These are phyloP conservation scores for Camellia sinensis DNA, from an alignment of 148 eudicot genomes.

Conservation along the genomic window DNA sequence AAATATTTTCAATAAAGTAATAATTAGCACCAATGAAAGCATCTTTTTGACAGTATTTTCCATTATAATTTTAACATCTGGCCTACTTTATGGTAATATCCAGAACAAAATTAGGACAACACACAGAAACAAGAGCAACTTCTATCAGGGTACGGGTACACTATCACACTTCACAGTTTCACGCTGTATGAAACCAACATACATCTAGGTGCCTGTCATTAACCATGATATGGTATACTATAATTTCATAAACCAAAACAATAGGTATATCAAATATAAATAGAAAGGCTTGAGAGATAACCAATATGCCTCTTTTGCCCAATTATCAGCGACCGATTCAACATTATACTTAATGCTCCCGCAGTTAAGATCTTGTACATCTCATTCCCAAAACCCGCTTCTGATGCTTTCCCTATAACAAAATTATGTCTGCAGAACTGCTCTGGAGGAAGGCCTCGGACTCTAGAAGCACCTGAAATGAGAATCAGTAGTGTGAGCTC, in stretches of 20 bases:
- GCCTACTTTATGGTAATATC: not conserved
- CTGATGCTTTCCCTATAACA: conserved; percentile 86
- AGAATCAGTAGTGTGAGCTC: not conserved
- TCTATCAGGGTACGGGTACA: not conserved
- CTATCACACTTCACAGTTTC: not conserved
- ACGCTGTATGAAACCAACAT: not conserved
- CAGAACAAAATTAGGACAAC: not conserved
- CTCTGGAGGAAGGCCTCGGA: conserved; percentile 58
- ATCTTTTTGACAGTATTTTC: not conserved
- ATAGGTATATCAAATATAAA: conserved; percentile 15
- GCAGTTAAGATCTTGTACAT: conserved; percentile 88
- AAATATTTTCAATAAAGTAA: conserved; percentile 18
- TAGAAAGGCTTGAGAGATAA: conserved; percentile 73
- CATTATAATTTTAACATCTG: not conserved
- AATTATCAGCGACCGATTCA: conserved; percentile 89
- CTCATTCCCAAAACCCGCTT: conserved; percentile 94
- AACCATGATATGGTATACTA: not conserved
- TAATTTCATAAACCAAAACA: not conserved
- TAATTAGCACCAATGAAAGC: conserved; percentile 10
- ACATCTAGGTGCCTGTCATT: not conserved
- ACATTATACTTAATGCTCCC: conserved; percentile 81
- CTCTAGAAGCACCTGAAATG: conserved; percentile 62
- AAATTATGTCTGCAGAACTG: conserved; percentile 77
- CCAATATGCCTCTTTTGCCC: conserved; percentile 98
- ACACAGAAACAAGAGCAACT: not conserved